Evolutionary conservation across 768 basidiomycete genomes (phyloP).

Genomic region (Trametes cingulata): DNA sequence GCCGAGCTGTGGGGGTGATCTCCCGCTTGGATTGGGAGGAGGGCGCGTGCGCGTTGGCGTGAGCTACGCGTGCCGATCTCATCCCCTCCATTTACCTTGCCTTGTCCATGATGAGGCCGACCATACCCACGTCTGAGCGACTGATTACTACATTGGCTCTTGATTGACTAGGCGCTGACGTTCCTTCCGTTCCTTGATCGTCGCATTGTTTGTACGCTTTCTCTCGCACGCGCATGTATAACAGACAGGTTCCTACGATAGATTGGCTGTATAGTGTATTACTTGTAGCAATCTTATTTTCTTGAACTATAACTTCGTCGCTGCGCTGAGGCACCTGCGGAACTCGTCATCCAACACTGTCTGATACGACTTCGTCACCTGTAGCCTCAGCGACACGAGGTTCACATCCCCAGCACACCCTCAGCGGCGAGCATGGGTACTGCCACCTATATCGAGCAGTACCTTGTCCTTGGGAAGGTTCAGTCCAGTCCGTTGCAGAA

Average conservation of each 20-base stretch:
- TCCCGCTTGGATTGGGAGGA: constrained; percentile 61
- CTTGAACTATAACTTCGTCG: not conserved
- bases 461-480: constrained; percentile 15
- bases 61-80: constrained; percentile 4
- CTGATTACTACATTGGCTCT: not conserved
- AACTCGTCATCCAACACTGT: not conserved
- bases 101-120: constrained; percentile 12
- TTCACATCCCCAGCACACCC: constrained; percentile 8
- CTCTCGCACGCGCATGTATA: constrained; percentile 9
- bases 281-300: constrained; percentile 16
- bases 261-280: constrained; percentile 3
- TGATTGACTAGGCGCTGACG: not conserved
- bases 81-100: not conserved
- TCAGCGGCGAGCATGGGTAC: constrained; percentile 20
- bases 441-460: constrained; percentile 20
- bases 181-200: constrained; percentile 1
- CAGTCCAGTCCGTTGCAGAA: not conserved
- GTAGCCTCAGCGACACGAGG: constrained; percentile 9
- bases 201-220: not conserved
- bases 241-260: constrained; percentile 8
- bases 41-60: constrained; percentile 38
- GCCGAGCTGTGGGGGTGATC: constrained; percentile 62
- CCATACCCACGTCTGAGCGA: constrained; percentile 15
- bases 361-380: not conserved
- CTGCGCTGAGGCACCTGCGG: not conserved